Percentiles rank a stretch among this genome's conserved stretches.
Conservation (phyloP, 495 filamentous ascomycete genomes). For the Collariella sp. region DNA sequence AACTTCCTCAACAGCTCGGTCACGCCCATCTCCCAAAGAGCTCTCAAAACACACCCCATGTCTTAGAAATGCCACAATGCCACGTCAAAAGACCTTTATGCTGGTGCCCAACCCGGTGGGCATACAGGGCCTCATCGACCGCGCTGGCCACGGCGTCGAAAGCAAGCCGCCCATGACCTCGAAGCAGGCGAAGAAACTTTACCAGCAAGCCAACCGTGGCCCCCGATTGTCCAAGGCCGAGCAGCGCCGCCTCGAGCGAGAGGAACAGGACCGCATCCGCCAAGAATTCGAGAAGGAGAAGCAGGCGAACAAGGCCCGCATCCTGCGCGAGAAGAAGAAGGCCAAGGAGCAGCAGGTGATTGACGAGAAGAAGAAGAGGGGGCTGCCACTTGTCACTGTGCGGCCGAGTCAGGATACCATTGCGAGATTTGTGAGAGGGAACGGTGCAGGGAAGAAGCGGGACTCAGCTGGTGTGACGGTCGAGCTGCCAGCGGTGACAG, state of each 20-base stretch:
- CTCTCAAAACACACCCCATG: neutral
- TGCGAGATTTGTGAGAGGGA: slow-evolving; percentile 32
- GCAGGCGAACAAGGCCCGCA: slow-evolving; percentile 26
- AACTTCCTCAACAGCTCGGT: slow-evolving; percentile 29
- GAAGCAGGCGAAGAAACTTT: slow-evolving; percentile 36
- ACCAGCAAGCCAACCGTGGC: slow-evolving; percentile 24
- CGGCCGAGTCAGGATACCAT: slow-evolving; percentile 40
- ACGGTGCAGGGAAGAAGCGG: slow-evolving; percentile 20
- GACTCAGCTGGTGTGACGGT: slow-evolving; percentile 5
- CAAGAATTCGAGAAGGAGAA: slow-evolving; percentile 40
- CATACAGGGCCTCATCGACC: slow-evolving; percentile 17
- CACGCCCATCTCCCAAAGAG: slow-evolving; percentile 17
- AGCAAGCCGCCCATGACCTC: slow-evolving; percentile 36
- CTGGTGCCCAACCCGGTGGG: slow-evolving; percentile 20
- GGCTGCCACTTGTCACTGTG: slow-evolving; percentile 33
- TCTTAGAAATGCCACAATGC: slow-evolving; percentile 1
- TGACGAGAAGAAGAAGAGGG: slow-evolving; percentile 33
- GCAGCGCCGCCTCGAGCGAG: slow-evolving; percentile 30
- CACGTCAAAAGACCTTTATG: slow-evolving; percentile 21
- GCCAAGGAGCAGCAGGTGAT: slow-evolving; percentile 30
- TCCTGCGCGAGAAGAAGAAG: slow-evolving; percentile 36
- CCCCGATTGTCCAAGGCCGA: slow-evolving; percentile 36
- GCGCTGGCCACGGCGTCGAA: neutral
- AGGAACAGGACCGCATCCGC: slow-evolving; percentile 38
- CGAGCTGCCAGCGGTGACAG: neutral